A percentile compares a stretch with the other conserved stretches of the same genome.
Conservation (phyloP, 1,139 yeast genomes). For the Debaryomyces singareniensis region DNA sequence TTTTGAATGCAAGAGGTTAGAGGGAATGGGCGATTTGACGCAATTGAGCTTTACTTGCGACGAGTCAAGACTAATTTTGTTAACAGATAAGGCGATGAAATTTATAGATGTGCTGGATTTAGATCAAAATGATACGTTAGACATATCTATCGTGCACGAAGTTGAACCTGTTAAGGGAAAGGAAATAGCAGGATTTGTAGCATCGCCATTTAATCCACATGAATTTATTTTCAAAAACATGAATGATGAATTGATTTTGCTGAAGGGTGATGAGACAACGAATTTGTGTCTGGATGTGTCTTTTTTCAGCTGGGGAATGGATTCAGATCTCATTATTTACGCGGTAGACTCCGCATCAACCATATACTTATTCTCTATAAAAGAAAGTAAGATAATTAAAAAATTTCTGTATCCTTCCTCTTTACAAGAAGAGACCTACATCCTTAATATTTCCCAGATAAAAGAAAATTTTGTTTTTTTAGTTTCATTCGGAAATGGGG, state of each 20-base stretch:
- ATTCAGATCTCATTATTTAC: not conserved
- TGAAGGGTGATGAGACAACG: slow-evolving; percentile 3
- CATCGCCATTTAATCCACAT: slow-evolving; percentile 6
- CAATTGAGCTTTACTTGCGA: slow-evolving; percentile 21
- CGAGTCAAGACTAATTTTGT: slow-evolving; percentile 16
- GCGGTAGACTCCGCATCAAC: not conserved
- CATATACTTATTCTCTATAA: not conserved
- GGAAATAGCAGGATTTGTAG: slow-evolving; percentile 3
- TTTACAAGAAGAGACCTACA: slow-evolving; percentile 6
- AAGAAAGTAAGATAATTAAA: not conserved
- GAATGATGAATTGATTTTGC: slow-evolving; percentile 3
- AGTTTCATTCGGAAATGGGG: slow-evolving; percentile 7
- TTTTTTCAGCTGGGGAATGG: not conserved
- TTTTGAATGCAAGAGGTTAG: slow-evolving; percentile 1
- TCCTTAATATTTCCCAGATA: slow-evolving; percentile 3
- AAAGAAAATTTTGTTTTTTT: slow-evolving; percentile 5
- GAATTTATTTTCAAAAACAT: slow-evolving; percentile 3
- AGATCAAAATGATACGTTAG: slow-evolving; percentile 1
- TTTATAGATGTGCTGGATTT: slow-evolving; percentile 3
- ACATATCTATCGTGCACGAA: not conserved
- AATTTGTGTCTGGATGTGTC: slow-evolving; percentile 1
- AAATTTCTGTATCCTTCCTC: not conserved
- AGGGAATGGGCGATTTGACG: slow-evolving; percentile 8
- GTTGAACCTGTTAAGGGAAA: not conserved
- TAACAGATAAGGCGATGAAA: slow-evolving; percentile 11